A percentile compares a stretch with the other conserved stretches of the same genome.
Evolutionary conservation across 1,284 basidiomycete species (phyloP).

Genomic region (Ustilago nuda): DNA sequence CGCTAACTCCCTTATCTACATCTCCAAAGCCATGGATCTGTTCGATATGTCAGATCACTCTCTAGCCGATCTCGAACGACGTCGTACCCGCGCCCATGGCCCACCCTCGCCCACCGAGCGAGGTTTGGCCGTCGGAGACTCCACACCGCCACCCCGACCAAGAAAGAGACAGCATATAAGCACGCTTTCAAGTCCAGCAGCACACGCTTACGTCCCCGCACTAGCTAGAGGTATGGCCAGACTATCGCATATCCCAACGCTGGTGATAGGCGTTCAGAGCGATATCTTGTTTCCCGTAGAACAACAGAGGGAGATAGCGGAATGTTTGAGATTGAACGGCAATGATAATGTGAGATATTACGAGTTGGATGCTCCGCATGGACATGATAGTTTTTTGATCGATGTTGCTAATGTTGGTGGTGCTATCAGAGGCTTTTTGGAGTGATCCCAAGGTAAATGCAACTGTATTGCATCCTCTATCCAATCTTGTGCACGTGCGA

Average conservation of each 20-base stretch:
- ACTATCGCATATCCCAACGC: constrained; percentile 80
- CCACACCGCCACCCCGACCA: constrained; percentile 28
- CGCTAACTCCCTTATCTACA: constrained; percentile 97
- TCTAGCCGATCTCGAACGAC: constrained; percentile 75
- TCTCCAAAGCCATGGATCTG: constrained; percentile 97
- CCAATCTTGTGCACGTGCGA: not conserved
- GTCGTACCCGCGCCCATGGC: constrained; percentile 55
- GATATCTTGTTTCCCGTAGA: constrained; percentile 98
- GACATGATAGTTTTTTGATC: constrained; percentile 90
- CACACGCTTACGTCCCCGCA: constrained; percentile 78
- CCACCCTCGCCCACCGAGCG: not conserved
- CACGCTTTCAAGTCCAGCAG: constrained; percentile 72
- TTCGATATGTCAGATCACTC: constrained; percentile 92
- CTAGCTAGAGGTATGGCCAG: constrained; percentile 85
- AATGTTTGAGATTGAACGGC: constrained; percentile 89
- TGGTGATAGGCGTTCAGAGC: constrained; percentile 94
- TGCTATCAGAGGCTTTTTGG: constrained; percentile 80
- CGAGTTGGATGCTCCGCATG: constrained; percentile 97
- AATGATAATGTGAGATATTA: constrained; percentile 86
- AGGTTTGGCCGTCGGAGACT: constrained; percentile 18
- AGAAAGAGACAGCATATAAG: constrained; percentile 73
- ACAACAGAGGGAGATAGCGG: constrained; percentile 93
- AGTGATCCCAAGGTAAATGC: constrained; percentile 4
- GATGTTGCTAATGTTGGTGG: constrained; percentile 83
- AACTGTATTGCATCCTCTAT: not conserved